Conservation (phyloP, 495 filamentous ascomycete species). For the Podospora anserina region DNA sequence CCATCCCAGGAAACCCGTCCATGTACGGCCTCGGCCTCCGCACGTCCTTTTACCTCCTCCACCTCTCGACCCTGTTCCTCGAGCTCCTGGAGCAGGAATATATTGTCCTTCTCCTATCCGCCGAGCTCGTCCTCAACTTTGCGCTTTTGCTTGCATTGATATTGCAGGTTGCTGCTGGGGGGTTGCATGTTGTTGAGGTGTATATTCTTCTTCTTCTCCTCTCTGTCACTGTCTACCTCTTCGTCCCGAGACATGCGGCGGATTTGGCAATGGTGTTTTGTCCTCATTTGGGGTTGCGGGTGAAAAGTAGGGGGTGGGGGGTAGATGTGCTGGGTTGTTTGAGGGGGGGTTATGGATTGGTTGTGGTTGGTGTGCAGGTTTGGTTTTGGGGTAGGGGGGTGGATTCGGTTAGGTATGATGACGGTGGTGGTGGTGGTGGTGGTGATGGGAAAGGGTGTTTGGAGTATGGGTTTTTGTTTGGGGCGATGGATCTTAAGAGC, state of each 20-base stretch:
- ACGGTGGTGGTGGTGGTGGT: not conserved
- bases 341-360: constrained; percentile 25
- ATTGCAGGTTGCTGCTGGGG: constrained; percentile 2
- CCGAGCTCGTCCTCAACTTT: constrained; percentile 21
- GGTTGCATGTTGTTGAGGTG: constrained; percentile 24
- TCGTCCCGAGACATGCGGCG: constrained; percentile 35
- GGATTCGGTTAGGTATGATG: constrained; percentile 6
- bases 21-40: constrained; percentile 39
- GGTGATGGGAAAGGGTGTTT: constrained; percentile 7
- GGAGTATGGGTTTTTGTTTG: constrained; percentile 30
- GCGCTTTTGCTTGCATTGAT: constrained; percentile 27
- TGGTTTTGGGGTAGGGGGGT: constrained; percentile 41
- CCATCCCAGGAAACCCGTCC: constrained; percentile 17
- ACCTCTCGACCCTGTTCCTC: constrained; percentile 27
- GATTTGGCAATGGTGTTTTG: constrained; percentile 31
- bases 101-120: constrained; percentile 16
- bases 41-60: constrained; percentile 37
- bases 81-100: constrained; percentile 22
- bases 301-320: not conserved
- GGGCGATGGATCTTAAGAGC: constrained; percentile 20
- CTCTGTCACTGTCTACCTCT: constrained; percentile 33
- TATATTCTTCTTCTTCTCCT: constrained; percentile 40
- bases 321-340: not conserved
- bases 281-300: constrained; percentile 17
- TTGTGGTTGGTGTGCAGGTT: constrained; percentile 33